phyloP scores from a whole-genome alignment of 1,139 yeast species.

The Taphrina communis region DNA sequence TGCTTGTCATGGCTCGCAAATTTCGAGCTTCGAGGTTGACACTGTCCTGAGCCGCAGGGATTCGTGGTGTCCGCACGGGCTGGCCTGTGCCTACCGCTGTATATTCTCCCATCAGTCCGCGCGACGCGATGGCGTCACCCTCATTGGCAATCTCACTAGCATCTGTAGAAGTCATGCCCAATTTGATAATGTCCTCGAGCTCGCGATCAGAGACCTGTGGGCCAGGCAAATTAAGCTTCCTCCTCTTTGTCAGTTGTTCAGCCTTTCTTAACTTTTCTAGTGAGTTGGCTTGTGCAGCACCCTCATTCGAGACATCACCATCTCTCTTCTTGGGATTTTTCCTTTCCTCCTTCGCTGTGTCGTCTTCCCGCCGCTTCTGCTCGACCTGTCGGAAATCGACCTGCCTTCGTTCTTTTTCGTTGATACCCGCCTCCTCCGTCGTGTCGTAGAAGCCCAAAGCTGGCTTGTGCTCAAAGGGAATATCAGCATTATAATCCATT shows the following conservation, averaged over 20 bases:
- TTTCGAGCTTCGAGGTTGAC: slow-evolving; percentile 50
- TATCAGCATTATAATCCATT: slow-evolving; percentile 81
- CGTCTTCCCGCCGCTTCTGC: slow-evolving; percentile 60
- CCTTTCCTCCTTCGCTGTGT: slow-evolving; percentile 51
- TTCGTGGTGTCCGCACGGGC: slow-evolving; percentile 43
- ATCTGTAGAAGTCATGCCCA: slow-evolving; percentile 47
- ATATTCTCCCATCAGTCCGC: slow-evolving; percentile 36
- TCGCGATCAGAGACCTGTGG: slow-evolving; percentile 56
- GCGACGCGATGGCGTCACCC: slow-evolving; percentile 46
- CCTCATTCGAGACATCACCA: slow-evolving; percentile 49
- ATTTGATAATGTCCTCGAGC: slow-evolving; percentile 51
- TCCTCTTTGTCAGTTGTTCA: slow-evolving; percentile 58
- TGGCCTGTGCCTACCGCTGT: slow-evolving; percentile 35
- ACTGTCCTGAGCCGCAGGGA: slow-evolving; percentile 46
- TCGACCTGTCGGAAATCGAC: slow-evolving; percentile 58
- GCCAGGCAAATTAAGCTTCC: slow-evolving; percentile 63
- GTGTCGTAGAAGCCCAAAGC: slow-evolving; percentile 73
- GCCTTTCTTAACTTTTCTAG: slow-evolving; percentile 51
- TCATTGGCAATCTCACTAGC: slow-evolving; percentile 45
- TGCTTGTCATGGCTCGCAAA: slow-evolving; percentile 48
- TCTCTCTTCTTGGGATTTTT: slow-evolving; percentile 50
- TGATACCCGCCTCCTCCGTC: slow-evolving; percentile 57
- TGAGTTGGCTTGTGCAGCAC: slow-evolving; percentile 54
- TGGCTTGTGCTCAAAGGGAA: slow-evolving; percentile 80
- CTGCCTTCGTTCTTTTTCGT: slow-evolving; percentile 50